Evolutionary conservation across 2,329 filamentous ascomycete genomes (phyloP), one percentile per base, ranked within the genome.

Genomic region (Chrysoporthe cubensis): DNA sequence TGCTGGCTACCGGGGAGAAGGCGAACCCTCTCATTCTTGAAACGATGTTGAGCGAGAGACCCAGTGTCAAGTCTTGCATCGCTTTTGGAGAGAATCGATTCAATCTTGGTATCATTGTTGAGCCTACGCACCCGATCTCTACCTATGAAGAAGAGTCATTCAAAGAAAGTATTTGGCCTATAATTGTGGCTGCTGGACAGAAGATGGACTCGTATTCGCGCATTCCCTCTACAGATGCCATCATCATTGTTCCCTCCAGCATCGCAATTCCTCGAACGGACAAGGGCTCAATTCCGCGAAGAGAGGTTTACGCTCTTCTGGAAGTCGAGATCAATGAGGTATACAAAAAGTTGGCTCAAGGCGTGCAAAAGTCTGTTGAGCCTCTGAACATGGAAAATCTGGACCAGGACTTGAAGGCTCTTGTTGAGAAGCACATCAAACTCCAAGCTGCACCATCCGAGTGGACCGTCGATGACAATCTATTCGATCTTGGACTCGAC

Each of bases 141-240:
- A 13, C 46, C 5, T 16, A 26, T n/a, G 37, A 64, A 2, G n/a
- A 42, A 1, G 3, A 18, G 18, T 7, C 21, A 14, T 56, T 64
- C 1, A 64, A 56, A 11, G 9, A 7, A 13, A 18, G 2, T 0
- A 13, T 64, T 18, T 64, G 48, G 61, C 61, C 61, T 2, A 8
- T 54, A 2, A 26, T 64, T 43, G 34, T 52, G 43, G 11, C 16
- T 1, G 48, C 61, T 4, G 50, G 61, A 18, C 61, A 2, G 34
- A 2, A 64, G 18, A 64, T 64, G 61, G 61, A 64, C 48, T n/a
- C 34, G 7, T 40, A 64, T 32, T 37, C 61, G 18, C 61, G n/a
- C 16, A 43, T 64, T 26, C 18, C 48, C 6, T 64, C 61, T 32
- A 43, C 37, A 40, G 61, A 0, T 9, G 42, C 32, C 5, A 4